These are phyloP conservation scores for Agrocybe chaxingu DNA, from an alignment of 768 basidiomycete genomes.

Conservation along the genomic window DNA sequence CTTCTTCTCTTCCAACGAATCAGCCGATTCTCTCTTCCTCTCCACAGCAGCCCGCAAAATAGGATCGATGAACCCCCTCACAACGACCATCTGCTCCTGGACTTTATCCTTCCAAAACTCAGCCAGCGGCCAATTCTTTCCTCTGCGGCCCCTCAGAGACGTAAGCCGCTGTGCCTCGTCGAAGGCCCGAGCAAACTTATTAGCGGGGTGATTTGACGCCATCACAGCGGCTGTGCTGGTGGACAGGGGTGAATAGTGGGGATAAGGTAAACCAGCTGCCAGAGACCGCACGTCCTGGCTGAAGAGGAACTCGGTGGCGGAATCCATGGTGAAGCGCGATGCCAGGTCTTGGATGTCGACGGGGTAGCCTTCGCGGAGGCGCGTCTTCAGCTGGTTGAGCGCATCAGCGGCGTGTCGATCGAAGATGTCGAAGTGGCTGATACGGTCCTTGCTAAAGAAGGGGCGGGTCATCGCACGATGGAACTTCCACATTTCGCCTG, in stretches of 20 bases:
- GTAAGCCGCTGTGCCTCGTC: constrained; percentile 41
- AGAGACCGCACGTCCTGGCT: constrained; percentile 45
- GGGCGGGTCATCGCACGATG: constrained; percentile 60
- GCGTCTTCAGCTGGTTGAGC: constrained; percentile 37
- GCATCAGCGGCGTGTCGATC: constrained; percentile 47
- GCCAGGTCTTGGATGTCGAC: constrained; percentile 61
- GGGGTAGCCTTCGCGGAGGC: constrained; percentile 43
- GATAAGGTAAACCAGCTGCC: constrained; percentile 45
- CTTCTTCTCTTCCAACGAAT: constrained; percentile 16
- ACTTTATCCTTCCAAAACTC: constrained; percentile 53
- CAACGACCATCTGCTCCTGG: constrained; percentile 39
- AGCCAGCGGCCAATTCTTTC: constrained; percentile 45
- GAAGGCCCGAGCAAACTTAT: constrained; percentile 47
- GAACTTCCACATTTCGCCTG: constrained; percentile 63
- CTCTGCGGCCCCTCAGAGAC: constrained; percentile 35
- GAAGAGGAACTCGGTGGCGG: constrained; percentile 58
- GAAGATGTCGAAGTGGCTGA: constrained; percentile 54
- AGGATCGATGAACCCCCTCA: constrained; percentile 51
- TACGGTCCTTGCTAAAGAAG: constrained; percentile 53
- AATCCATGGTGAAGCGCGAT: constrained; percentile 57
- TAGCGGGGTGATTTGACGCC: constrained; percentile 28
- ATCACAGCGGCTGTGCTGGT: constrained; percentile 8
- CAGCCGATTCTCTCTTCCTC: constrained; percentile 26
- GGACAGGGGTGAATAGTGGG: constrained; percentile 25
- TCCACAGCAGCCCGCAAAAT: constrained; percentile 46